Conservation (phyloP, 768 basidiomycete species). For the Suillus decipiens region DNA sequence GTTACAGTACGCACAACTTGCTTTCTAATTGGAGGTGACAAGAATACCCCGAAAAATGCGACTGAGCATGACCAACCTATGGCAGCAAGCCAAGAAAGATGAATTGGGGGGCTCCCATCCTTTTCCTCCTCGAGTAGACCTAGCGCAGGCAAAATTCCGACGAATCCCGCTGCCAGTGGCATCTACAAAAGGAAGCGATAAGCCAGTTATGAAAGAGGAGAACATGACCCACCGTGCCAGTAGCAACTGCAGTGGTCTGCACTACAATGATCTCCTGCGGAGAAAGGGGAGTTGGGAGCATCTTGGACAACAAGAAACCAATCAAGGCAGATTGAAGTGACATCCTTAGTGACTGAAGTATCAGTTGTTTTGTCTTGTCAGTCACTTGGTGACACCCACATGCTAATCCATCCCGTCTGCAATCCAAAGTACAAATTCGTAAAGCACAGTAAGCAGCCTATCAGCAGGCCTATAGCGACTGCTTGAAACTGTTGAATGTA, state of each 20-base stretch:
- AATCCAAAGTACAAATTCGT: conserved; percentile 90
- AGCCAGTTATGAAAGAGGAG: not conserved
- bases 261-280: conserved; percentile 93
- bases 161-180: conserved; percentile 86
- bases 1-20: conserved; percentile 70
- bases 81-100: conserved; percentile 71
- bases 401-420: conserved; percentile 89
- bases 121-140: conserved; percentile 69
- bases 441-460: conserved; percentile 87
- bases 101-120: conserved; percentile 78
- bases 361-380: conserved; percentile 3
- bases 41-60: conserved; percentile 98
- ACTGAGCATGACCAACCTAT: conserved; percentile 88
- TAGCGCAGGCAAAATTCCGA: conserved; percentile 92
- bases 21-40: conserved; percentile 91
- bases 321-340: conserved; percentile 93
- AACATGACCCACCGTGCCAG: conserved; percentile 55
- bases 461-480: conserved; percentile 74
- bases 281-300: conserved; percentile 72
- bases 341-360: conserved; percentile 64
- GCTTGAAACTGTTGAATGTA: conserved; percentile 45
- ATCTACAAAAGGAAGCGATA: conserved; percentile 42
- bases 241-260: conserved; percentile 95
- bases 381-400: conserved; percentile 45
- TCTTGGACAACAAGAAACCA: conserved; percentile 81